Base-by-base conservation (phyloP, 371 early-diverging fungal species). In the Rhizomucor pusillus region DNA sequence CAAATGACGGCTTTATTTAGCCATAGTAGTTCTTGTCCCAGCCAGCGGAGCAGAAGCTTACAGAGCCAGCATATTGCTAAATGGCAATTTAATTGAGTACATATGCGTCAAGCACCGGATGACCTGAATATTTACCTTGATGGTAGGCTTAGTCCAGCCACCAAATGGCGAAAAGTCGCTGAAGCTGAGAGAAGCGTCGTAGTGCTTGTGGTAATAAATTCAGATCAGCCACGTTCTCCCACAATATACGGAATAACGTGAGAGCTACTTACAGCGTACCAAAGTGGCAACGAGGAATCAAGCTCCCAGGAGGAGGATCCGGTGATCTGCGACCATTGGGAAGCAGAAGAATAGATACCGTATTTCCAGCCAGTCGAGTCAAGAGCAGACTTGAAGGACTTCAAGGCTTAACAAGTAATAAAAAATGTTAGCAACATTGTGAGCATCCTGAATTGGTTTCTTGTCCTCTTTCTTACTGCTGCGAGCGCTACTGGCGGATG, bases 1-100 rank as follows among this genome's bases (percentile, higher is more conserved):
- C 29, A 29, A 29, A 29, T 29, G 29, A 41, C 12, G 14, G 50
- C 50, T 18, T 5, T 5, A 5, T 34, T 54, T 53, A 59, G 16
- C 56, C 57, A 24, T 56, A 59, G 29, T 56, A 64, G 45, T 64
- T 64, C 52, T 54, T 50, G 39, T 64, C 65, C 24, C 49, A 59
- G 46, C 43, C 33, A 24, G 57, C 57, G 16, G 51, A 40, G 50
- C 65, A 64, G 54, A 64, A 53, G 6, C 18, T 40, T 16, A 14
- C 44, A 36, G 33, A 33, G 1, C 65, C 65, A 18, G 53, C 47
- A 20, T 64, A 64, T 60, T 64, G 65, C 60, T 63, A 19, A n/a
- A n/a, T n/a, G n/a, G n/a, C n/a, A n/a, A n/a, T n/a, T n/a, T n/a
- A n/a, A n/a, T n/a, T n/a, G n/a, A n/a, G n/a, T n/a, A n/a, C n/a